Conservation (phyloP, 2,329 filamentous ascomycete species). For the Alternaria triticina region DNA sequence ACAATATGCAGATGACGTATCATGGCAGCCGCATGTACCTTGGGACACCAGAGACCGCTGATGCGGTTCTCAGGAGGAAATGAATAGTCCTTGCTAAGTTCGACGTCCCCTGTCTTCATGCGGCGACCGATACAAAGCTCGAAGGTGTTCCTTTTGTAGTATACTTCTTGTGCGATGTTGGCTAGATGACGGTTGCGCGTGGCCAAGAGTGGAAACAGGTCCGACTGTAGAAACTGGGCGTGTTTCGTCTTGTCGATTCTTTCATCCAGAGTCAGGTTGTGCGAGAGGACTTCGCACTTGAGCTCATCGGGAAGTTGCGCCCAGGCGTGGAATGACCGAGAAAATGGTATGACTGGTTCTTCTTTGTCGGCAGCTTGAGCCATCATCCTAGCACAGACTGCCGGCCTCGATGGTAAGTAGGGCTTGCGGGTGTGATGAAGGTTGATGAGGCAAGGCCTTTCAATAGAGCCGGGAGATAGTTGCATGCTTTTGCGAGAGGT, state of each 20-base stretch:
- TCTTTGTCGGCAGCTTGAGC: not conserved
- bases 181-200: not conserved
- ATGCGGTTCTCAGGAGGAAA: not conserved
- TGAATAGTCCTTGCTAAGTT: not conserved
- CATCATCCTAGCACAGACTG: not conserved
- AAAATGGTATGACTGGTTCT: not conserved
- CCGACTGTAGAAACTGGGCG: not conserved
- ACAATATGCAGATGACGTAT: not conserved
- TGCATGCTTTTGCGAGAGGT: not conserved
- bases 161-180: not conserved
- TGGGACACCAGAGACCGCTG: not conserved
- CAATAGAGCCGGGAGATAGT: not conserved
- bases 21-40: not conserved
- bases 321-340: not conserved
- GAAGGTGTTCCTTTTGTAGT: not conserved
- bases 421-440: not conserved
- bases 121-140: not conserved
- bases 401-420: not conserved
- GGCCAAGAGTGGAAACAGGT: not conserved
- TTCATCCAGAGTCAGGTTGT: not conserved
- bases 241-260: not conserved
- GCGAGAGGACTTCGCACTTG: not conserved
- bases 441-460: not conserved
- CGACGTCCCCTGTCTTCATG: not conserved
- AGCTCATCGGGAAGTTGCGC: not conserved